Base-by-base conservation (phyloP, 1,139 yeast genomes). In the Pichia sp. region DNA sequence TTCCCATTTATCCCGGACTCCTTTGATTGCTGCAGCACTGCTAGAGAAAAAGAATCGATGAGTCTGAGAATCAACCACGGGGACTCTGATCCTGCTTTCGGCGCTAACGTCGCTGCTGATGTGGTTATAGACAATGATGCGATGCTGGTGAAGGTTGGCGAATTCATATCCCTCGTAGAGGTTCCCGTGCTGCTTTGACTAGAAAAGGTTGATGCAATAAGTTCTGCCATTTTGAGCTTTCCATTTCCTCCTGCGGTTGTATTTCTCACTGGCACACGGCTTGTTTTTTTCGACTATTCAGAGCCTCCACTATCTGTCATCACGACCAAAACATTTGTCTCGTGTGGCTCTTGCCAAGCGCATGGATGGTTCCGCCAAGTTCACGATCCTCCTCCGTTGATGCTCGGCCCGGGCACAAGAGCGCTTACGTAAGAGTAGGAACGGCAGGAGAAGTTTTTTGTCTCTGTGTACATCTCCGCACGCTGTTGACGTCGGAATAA, bases 21-120 rank as follows among this genome's bases (percentile, higher is more conserved):
- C 30, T 62, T 62, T 6, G 70, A 63, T 54, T 69, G 73, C 43
- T 67, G 67, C 26, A 64, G 52, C 4, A 70, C 63, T 3, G 72
- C 72, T 34, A 60, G 57, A 1, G 64, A 53, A 42, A 67, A 63
- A 4, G 67, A 59, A 19, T 65, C 66, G 13, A 67, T 41, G 13
- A 67, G 49, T 38, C 68, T 43, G 5, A 56, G 19, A 3, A 56
- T 10, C 10, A 48, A 19, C 51, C 51, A 48, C 1, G 51, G 42
- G 1, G 51, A 48, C 26, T 40, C 38, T 23, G 49, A 46, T 7
- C 41, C 8, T 13, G 41, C 5, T n/a, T 13, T n/a, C 7, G 41
- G 16, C 16, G 16, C 13, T 16, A 38, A 4, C 6, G 41, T 13
- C 6, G 41, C 8, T 38, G 41, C 8, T 3, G 41, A 4, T 3